Conservation (phyloP, 108 stramenopile genomes). For the Schizochytrium sp. region DNA sequence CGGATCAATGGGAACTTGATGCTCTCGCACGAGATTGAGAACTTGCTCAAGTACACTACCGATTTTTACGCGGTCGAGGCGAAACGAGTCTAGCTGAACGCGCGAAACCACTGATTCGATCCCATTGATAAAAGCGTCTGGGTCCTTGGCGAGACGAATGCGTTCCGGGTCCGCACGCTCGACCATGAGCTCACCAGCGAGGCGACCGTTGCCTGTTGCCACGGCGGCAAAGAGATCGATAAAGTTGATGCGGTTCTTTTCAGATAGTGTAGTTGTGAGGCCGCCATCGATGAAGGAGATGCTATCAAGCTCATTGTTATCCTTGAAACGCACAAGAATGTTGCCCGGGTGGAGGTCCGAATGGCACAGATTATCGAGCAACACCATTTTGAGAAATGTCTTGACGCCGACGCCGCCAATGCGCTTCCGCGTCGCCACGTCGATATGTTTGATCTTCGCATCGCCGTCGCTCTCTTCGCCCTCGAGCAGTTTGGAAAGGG, state of each 20-base stretch:
- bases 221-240: slow-evolving; percentile 13
- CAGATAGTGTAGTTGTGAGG: background rate
- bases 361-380: slow-evolving; percentile 22
- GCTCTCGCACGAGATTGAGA: background rate
- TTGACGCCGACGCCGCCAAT: background rate
- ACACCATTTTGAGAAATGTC: slow-evolving; percentile 20
- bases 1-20: background rate
- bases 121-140: background rate
- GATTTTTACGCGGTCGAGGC: background rate
- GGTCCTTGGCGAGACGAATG: background rate
- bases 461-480: background rate
- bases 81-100: background rate
- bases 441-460: background rate
- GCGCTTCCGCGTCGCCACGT: background rate
- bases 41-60: background rate
- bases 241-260: background rate
- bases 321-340: background rate
- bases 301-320: background rate
- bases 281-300: slow-evolving; percentile 15
- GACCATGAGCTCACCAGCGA: background rate
- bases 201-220: background rate
- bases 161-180: background rate
- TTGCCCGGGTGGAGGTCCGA: slow-evolving; percentile 26
- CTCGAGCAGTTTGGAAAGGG: background rate
- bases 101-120: background rate